These are phyloP conservation scores for Fragosphaeria purpurea DNA, from an alignment of 2,329 filamentous ascomycete species.

Conservation along the genomic window DNA sequence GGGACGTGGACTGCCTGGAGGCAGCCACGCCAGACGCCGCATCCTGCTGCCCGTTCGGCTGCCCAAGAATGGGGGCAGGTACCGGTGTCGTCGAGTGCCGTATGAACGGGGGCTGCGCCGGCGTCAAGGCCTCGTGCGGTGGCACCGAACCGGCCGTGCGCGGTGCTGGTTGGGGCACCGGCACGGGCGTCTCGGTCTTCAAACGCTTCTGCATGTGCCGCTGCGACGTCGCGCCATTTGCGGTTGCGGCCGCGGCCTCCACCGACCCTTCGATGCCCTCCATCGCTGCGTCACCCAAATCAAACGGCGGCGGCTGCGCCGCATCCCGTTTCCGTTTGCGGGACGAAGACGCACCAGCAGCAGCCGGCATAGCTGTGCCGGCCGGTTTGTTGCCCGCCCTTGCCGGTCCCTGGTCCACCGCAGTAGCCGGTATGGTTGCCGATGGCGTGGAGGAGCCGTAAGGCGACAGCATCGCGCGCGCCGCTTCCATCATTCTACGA, in stretches of 20 bases:
- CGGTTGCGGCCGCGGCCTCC: background rate
- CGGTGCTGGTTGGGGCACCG: slow-evolving; percentile 21
- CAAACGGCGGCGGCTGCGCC: slow-evolving; percentile 6
- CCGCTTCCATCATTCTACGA: slow-evolving; percentile 22
- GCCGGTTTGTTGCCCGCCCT: background rate
- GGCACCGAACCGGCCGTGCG: slow-evolving; percentile 10
- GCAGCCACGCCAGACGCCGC: background rate
- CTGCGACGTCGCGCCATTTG: slow-evolving; percentile 5
- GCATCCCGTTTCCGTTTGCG: slow-evolving; percentile 27
- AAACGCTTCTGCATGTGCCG: slow-evolving; percentile 22
- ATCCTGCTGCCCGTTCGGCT: slow-evolving; percentile 17
- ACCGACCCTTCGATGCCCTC: background rate
- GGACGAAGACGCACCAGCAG: background rate
- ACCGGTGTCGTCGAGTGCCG: slow-evolving; percentile 22
- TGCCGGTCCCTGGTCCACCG: background rate
- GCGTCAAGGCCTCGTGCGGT: slow-evolving; percentile 14
- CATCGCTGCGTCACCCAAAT: slow-evolving; percentile 5
- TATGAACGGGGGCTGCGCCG: slow-evolving; percentile 10
- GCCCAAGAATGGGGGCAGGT: slow-evolving; percentile 21
- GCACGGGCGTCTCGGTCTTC: slow-evolving; percentile 29
- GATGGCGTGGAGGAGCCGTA: slow-evolving; percentile 6
- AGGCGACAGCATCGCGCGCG: slow-evolving; percentile 18
- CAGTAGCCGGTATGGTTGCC: background rate
- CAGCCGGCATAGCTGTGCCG: slow-evolving; percentile 1
- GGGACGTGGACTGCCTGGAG: slow-evolving; percentile 2